Base-by-base conservation (phyloP, 202 grass and related monocot species). In the Panicum virgatum region DNA sequence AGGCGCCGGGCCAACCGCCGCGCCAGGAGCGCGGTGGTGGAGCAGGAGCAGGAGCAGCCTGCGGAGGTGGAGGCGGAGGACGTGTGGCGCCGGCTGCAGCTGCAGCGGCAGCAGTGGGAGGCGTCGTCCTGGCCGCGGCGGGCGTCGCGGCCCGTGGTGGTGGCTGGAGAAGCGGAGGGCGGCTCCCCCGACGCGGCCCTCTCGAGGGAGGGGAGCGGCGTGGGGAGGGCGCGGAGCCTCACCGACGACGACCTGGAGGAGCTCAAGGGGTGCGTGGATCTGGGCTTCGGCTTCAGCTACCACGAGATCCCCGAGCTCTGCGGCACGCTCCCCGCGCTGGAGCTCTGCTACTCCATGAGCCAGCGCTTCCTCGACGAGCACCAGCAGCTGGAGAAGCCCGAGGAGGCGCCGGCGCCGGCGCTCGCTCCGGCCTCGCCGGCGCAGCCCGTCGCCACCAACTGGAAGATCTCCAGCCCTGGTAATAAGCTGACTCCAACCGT, bases 391-490 rank as follows among this genome's bases (percentile, higher is more conserved):
- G 19, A 32, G 11, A 76, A 72, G 58, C 25, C 38, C 0, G 67
- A 82, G 20, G 51, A 73, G 51, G 52, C 53, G 18, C 20, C 52
- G 0, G 16, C 26, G 10, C 57, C n/a, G 5, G 12, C 72, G 5
- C 3, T 73, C 2, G 62, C 69, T 11, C 69, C 82, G 36, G 51
- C 79, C 22, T 77, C 88, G 9, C 83, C 85, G 6, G 25, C 81
- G 47, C 90, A 86, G 18, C 66, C 83, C 12, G 44, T 42, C 32
- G 14, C 89, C 36, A 83, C 88, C 25, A 96, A 90, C 84, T 92
- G 90, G 93, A 92, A 87, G 90, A 92, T 96, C 75, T 96, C 93
- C 53, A 77, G 93, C 54, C 90, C 93, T 62, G 90, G 93, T 92
- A 80, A 76, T 92, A 80, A 76, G 7, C 3, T 45, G 59, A 3